A percentile compares a stretch with the other conserved stretches of the same genome.
Conservation (phyloP, 2,329 filamentous ascomycete genomes). For the Scytalidium sp. region DNA sequence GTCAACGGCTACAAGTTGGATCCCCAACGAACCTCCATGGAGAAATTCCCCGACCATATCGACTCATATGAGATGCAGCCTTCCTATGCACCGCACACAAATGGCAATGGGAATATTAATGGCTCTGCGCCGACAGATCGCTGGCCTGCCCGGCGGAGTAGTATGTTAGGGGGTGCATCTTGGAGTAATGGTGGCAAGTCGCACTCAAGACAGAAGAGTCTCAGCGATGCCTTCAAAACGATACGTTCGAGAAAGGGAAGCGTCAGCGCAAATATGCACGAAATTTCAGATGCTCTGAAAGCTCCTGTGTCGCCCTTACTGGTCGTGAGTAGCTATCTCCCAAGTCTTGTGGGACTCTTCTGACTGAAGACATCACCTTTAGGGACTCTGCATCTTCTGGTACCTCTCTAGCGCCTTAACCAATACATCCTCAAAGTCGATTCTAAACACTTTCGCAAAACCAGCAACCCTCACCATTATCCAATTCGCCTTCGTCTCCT, state of each 20-base stretch:
- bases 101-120: slow-evolving; percentile 21
- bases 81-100: slow-evolving; percentile 14
- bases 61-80: slow-evolving; percentile 32
- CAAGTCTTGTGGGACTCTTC: background rate
- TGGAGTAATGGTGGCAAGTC: slow-evolving; percentile 33
- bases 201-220: slow-evolving; percentile 78
- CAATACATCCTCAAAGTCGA: slow-evolving; percentile 97
- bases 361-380: slow-evolving; percentile 26
- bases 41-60: slow-evolving; percentile 57
- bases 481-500: slow-evolving; percentile 90
- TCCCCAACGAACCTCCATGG: slow-evolving; percentile 36
- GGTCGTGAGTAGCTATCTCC: slow-evolving; percentile 59
- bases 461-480: slow-evolving; percentile 88
- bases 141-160: slow-evolving; percentile 60
- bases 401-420: slow-evolving; percentile 94
- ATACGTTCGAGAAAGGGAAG: slow-evolving; percentile 80
- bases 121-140: slow-evolving; percentile 39
- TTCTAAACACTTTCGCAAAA: slow-evolving; percentile 85
- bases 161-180: slow-evolving; percentile 23
- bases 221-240: slow-evolving; percentile 81
- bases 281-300: slow-evolving; percentile 85
- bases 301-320: slow-evolving; percentile 87
- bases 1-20: slow-evolving; percentile 28
- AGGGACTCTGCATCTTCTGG: slow-evolving; percentile 87
- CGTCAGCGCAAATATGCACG: slow-evolving; percentile 88